These are phyloP conservation scores for Monoraphidium neglectum DNA, from an alignment of 139 green algal species.

Conservation along the genomic window DNA sequence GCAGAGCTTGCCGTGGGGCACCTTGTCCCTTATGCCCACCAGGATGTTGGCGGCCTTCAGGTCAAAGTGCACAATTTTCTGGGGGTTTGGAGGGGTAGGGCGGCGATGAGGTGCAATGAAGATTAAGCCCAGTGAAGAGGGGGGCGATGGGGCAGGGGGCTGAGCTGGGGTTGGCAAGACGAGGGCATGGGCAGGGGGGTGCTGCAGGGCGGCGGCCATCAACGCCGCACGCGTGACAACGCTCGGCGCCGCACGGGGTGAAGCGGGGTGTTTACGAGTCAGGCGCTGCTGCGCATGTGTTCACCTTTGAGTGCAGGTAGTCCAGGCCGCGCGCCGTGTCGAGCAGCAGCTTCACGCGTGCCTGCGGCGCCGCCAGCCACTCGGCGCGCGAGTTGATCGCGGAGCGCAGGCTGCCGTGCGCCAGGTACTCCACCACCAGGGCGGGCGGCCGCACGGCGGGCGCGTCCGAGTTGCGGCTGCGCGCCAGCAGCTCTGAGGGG, in stretches of 20 bases:
- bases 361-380: slow-evolving; percentile 21
- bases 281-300: no score
- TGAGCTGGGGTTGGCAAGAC: no score
- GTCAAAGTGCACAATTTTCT: slow-evolving; percentile 76
- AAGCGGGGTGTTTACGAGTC: no score
- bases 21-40: neutral
- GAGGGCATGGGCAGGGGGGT: no score
- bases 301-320: slow-evolving; percentile 72
- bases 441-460: slow-evolving; percentile 58
- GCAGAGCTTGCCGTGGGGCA: neutral
- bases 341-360: slow-evolving; percentile 40
- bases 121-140: no score
- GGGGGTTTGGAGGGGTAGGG: no score
- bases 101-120: no score
- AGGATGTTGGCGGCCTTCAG: slow-evolving; percentile 34
- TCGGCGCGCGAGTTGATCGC: slow-evolving; percentile 48
- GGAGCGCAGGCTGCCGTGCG: slow-evolving; percentile 53
- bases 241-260: no score
- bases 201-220: no score
- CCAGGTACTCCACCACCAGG: slow-evolving; percentile 74
- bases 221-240: no score
- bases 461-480: neutral
- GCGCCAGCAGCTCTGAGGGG: no score
- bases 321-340: slow-evolving; percentile 62
- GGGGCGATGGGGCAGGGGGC: no score